Percentiles rank a stretch among this genome's conserved stretches.
These are phyloP conservation scores for Xylariomycetidae sp. DNA, from an alignment of 2,329 filamentous ascomycete genomes.

Conservation along the genomic window DNA sequence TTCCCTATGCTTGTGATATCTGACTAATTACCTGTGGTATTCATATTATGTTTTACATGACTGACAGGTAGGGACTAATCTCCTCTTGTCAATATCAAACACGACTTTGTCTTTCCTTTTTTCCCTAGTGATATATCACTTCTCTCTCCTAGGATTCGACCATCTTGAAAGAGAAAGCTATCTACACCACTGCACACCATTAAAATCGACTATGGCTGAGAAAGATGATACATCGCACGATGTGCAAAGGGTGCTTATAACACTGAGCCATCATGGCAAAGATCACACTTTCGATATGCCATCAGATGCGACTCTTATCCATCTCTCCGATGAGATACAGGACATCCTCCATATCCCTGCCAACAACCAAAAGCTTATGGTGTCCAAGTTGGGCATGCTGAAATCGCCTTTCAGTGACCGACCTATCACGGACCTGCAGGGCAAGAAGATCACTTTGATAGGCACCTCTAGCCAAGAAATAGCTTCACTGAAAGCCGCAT, in stretches of 20 bases:
- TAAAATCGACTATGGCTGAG: conserved; percentile 15
- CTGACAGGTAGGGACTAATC: too few species aligned
- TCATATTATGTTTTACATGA: too few species aligned
- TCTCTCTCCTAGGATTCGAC: too few species aligned
- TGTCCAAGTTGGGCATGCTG: conserved; percentile 60
- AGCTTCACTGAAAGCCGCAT: conserved; percentile 47
- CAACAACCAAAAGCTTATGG: conserved; percentile 64
- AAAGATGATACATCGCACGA: conserved; percentile 6
- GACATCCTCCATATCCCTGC: conserved; percentile 53
- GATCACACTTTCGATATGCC: conserved; percentile 40
- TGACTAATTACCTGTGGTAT: too few species aligned
- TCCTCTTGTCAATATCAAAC: not conserved
- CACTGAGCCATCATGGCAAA: conserved; percentile 42
- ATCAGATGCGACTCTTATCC: conserved; percentile 43
- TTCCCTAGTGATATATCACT: not conserved
- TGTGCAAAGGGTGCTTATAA: too few species aligned
- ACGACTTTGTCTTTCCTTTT: not conserved
- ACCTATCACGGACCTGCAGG: conserved; percentile 40
- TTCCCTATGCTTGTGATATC: too few species aligned
- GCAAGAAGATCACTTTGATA: conserved; percentile 62
- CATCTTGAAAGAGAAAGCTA: too few species aligned
- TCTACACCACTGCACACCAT: too few species aligned
- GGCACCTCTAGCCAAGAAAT: conserved; percentile 59
- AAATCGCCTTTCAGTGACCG: conserved; percentile 59
- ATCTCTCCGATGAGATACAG: conserved; percentile 57